Base-by-base conservation (phyloP, 1,284 basidiomycete genomes). In the Mycena citricolor region DNA sequence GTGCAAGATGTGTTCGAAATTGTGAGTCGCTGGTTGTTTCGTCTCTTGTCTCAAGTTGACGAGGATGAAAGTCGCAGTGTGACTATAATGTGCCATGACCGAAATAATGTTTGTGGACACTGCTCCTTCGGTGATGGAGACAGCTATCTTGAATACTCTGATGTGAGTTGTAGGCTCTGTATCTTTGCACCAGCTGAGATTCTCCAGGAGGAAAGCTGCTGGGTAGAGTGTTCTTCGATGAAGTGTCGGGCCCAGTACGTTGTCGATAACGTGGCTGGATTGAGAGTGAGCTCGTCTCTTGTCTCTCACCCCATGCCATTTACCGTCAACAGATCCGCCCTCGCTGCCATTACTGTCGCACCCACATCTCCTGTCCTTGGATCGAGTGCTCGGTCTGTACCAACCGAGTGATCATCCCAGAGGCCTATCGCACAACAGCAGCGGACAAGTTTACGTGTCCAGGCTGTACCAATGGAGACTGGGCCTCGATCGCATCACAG, bases 401-500 rank as follows among this genome's bases (percentile, higher is more conserved):
- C 14, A 60, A 59, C 41, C 57, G 58, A 10, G 31, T 60, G 38
- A 51, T 60, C 31, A 47, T 59, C 17, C 57, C 58, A 1, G 29
- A 24, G 8, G 14, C 23, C n/a, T 49, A 48, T 17, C 47, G 53
- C 8, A 25, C 41, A 4, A n/a, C n/a, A n/a, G n/a, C 32, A 5
- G 16, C 23, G 13, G 35, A 29, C 17, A 36, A 24, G 14, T 57
- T 49, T 47, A 30, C 42, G 12, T 58, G 59, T 47, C 50, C 51
- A 2, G 51, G 35, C 7, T 58, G 57, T 32, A 34, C 13, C 13
- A 54, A 52, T 25, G 22, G 48, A 10, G 22, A 30, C 11, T 47
- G 47, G 36, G 30, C 34, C 8, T 26, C 17, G 2, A 38, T 54
- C 10, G 48, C 29, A 10, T 17, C 45, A 4, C 33, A 44, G 21